These are phyloP conservation scores for Phytophthora tubulina DNA, from an alignment of 352 stramenopile genomes.

Conservation along the genomic window DNA sequence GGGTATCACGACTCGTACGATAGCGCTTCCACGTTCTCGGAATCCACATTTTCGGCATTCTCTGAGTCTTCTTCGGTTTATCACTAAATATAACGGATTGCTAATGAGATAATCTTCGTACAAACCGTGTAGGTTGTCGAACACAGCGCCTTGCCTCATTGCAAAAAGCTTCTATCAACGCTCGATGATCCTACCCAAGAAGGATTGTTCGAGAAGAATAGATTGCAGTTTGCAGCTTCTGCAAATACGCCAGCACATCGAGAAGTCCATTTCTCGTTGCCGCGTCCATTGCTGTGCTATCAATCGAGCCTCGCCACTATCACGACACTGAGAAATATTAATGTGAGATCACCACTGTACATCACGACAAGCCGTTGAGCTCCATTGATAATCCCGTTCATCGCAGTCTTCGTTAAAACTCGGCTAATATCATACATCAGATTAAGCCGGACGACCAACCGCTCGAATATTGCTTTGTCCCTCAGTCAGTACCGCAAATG, in stretches of 20 bases:
- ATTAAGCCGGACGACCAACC: background rate
- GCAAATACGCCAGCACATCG: background rate
- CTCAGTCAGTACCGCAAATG: constrained; percentile 1
- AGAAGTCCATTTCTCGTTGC: constrained; percentile 17
- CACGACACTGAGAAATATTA: background rate
- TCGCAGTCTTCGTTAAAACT: background rate
- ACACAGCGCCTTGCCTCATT: too few relatives aligned
- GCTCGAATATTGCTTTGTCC: background rate
- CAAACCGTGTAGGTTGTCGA: too few relatives aligned
- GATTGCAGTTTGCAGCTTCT: too few relatives aligned
- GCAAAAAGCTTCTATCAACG: too few relatives aligned
- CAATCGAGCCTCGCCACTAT: background rate
- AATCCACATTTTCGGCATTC: constrained; percentile 26
- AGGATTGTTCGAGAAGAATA: background rate
- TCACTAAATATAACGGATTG: constrained; percentile 25
- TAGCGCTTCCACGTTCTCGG: constrained; percentile 33
- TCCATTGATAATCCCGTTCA: background rate
- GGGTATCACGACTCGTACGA: constrained; percentile 43
- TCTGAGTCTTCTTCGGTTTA: constrained; percentile 29
- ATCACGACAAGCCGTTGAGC: background rate
- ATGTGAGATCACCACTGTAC: background rate
- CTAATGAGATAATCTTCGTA: background rate
- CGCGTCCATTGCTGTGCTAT: constrained; percentile 26
- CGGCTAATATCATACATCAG: background rate
- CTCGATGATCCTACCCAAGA: too few relatives aligned